These are phyloP conservation scores for Candida tammaniensis DNA, from an alignment of 805 yeast genomes.

Conservation along the genomic window DNA sequence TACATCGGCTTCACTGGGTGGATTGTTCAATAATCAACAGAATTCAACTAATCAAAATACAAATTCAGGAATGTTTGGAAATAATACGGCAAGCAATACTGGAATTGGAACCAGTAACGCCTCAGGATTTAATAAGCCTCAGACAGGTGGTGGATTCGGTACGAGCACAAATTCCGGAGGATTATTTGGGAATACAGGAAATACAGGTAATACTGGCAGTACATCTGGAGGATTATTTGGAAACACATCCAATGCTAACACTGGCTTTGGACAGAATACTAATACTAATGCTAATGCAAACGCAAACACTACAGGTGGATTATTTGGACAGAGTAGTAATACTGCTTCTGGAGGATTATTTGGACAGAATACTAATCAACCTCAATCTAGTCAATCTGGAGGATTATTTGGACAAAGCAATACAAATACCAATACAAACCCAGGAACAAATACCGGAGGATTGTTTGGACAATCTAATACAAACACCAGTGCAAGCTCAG, in stretches of 20 bases:
- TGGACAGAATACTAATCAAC: conserved; percentile 12
- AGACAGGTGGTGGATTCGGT: too few relatives aligned
- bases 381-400: conserved; percentile 12
- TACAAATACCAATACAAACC: conserved; percentile 9
- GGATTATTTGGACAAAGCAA: conserved; percentile 24
- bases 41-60: too few relatives aligned
- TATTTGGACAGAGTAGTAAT: conserved; percentile 19
- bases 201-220: not conserved
- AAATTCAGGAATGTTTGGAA: conserved; percentile 23
- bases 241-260: conserved; percentile 3
- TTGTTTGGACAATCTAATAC: conserved; percentile 15
- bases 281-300: conserved; percentile 5
- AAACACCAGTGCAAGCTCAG: conserved; percentile 7
- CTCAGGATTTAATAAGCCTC: conserved; percentile 1
- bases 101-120: too few relatives aligned
- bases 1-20: conserved; percentile 12
- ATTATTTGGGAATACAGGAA: conserved; percentile 9
- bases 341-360: conserved; percentile 20
- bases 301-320: conserved; percentile 15
- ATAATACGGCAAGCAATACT: conserved; percentile 3
- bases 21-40: conserved; percentile 23
- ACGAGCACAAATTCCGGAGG: conserved; percentile 8
- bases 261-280: conserved; percentile 13
- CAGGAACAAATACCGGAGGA: conserved; percentile 15
- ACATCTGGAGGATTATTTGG: conserved; percentile 22